A percentile compares a stretch with the other conserved stretches of the same genome.
These are phyloP conservation scores for Kwoniella sp. DNA, from an alignment of 768 basidiomycete genomes.

Conservation along the genomic window DNA sequence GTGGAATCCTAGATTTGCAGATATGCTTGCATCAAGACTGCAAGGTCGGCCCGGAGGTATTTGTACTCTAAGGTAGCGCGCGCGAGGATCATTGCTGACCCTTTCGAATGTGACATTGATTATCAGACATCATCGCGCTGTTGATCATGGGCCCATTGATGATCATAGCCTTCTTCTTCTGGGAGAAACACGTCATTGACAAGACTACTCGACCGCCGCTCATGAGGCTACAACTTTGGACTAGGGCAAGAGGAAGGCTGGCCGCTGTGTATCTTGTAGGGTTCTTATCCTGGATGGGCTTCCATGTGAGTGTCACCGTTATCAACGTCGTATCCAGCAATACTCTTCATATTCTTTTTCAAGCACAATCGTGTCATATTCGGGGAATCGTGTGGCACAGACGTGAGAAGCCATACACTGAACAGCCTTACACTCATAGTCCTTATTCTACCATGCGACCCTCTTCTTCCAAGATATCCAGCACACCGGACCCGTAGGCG, in stretches of 20 bases:
- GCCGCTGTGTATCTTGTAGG: slow-evolving; percentile 46
- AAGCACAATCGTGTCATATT: slow-evolving; percentile 2
- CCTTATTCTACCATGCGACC: slow-evolving; percentile 24
- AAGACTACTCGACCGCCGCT: slow-evolving; percentile 44
- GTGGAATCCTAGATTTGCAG: background rate
- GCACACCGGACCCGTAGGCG: slow-evolving; percentile 7
- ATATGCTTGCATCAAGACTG: slow-evolving; percentile 2
- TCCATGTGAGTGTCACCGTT: slow-evolving; percentile 34
- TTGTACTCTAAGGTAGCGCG: too few species aligned
- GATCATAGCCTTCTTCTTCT: slow-evolving; percentile 63
- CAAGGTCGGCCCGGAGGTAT: background rate
- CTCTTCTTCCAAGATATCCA: slow-evolving; percentile 25
- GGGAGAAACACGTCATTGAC: slow-evolving; percentile 67
- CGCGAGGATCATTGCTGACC: too few species aligned
- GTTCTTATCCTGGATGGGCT: slow-evolving; percentile 44
- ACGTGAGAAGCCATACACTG: slow-evolving; percentile 32
- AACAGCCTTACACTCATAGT: too few species aligned
- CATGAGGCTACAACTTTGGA: slow-evolving; percentile 52
- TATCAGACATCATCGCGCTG: slow-evolving; percentile 73
- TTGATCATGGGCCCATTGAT: slow-evolving; percentile 67
- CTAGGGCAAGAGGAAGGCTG: slow-evolving; percentile 45
- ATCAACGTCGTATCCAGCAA: too few species aligned
- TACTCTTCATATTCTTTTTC: too few species aligned
- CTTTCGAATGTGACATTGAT: too few species aligned
- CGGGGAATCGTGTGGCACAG: slow-evolving; percentile 41